phyloP scores from a whole-genome alignment of 2,329 filamentous ascomycete genomes.

The Venturia carpophila region DNA sequence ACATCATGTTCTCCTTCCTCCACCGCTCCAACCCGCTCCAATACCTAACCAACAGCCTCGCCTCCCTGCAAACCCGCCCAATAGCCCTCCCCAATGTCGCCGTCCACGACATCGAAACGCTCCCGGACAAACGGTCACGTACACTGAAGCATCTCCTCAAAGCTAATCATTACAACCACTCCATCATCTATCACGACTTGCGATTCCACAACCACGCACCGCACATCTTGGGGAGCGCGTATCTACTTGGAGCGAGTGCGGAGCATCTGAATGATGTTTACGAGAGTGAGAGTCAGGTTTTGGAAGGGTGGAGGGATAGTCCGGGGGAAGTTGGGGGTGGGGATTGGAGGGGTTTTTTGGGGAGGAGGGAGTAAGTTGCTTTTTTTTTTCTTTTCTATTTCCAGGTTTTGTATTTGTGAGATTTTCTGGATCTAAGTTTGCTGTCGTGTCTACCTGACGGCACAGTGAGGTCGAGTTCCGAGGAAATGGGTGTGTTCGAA shows the following conservation, averaged over 20 bases:
- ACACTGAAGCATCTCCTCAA: slow-evolving; percentile 85
- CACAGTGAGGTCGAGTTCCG: too few relatives aligned
- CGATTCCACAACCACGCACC: slow-evolving; percentile 76
- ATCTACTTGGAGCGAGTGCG: slow-evolving; percentile 68
- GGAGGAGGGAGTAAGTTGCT: slow-evolving; percentile 53
- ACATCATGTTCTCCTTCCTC: slow-evolving; percentile 14
- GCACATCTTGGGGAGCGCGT: slow-evolving; percentile 75
- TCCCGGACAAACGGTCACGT: slow-evolving; percentile 67
- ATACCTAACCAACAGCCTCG: slow-evolving; percentile 8
- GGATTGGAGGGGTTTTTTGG: slow-evolving; percentile 83
- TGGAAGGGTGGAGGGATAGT: slow-evolving; percentile 76
- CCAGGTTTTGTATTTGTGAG: background rate
- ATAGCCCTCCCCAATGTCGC: slow-evolving; percentile 58
- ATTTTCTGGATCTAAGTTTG: too few relatives aligned
- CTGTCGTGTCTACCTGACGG: too few relatives aligned
- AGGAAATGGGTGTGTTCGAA: too few relatives aligned
- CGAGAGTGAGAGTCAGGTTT: slow-evolving; percentile 60
- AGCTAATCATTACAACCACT: slow-evolving; percentile 85
- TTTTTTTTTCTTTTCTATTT: background rate
- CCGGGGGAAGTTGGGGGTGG: slow-evolving; percentile 73
- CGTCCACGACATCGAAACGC: slow-evolving; percentile 71
- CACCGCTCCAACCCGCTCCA: background rate
- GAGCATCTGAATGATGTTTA: slow-evolving; percentile 73
- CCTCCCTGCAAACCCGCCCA: background rate
- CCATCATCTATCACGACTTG: slow-evolving; percentile 68